These are phyloP conservation scores for Trichophyton benhamiae DNA, from an alignment of 2,329 filamentous ascomycete species.

Conservation along the genomic window DNA sequence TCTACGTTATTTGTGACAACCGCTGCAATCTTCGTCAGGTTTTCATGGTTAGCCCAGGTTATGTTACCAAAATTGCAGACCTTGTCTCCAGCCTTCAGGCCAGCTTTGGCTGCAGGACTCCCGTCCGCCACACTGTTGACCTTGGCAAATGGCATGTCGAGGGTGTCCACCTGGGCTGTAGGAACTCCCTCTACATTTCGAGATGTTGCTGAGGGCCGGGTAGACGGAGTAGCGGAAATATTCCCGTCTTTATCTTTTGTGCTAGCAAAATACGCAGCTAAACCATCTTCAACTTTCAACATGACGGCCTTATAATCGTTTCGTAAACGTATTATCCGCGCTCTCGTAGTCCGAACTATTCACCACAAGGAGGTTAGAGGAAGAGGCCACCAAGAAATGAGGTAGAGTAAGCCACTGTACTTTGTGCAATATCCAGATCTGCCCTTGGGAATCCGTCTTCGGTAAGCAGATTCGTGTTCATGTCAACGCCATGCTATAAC, in stretches of 20 bases:
- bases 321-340: constrained; percentile 74
- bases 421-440: constrained; percentile 90
- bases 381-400: neutral
- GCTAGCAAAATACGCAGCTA: constrained; percentile 84
- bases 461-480: constrained; percentile 79
- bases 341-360: constrained; percentile 78
- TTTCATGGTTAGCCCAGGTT: constrained; percentile 74
- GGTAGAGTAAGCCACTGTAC: constrained; percentile 38
- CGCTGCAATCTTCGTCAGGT: constrained; percentile 73
- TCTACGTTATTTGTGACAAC: constrained; percentile 81
- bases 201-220: constrained; percentile 9
- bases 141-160: constrained; percentile 65
- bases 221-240: constrained; percentile 16
- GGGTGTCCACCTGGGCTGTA: constrained; percentile 15
- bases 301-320: constrained; percentile 93
- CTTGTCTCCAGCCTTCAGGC: constrained; percentile 65
- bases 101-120: constrained; percentile 73
- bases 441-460: constrained; percentile 83
- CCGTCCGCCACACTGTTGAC: constrained; percentile 69
- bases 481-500: constrained; percentile 75
- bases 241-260: constrained; percentile 34
- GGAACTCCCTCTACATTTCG: constrained; percentile 2
- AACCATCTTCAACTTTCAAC: constrained; percentile 63
- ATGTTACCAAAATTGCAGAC: constrained; percentile 78
- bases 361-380: constrained; percentile 11